Percentiles rank a stretch among this genome's conserved stretches.
These are phyloP conservation scores for Pneumocystis sp. DNA, from an alignment of 1,139 yeast species.

Conservation along the genomic window DNA sequence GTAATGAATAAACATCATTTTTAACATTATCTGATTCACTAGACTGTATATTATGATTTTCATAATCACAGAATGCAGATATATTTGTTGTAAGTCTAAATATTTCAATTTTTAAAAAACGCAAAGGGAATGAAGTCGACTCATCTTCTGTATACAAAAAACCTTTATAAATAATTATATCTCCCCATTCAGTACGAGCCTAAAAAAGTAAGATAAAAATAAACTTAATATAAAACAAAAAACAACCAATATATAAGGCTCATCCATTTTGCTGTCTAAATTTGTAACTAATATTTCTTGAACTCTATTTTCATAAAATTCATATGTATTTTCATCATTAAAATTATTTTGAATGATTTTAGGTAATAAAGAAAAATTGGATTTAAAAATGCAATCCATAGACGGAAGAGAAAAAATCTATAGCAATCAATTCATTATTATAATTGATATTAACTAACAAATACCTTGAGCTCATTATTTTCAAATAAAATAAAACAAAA, in stretches of 20 bases:
- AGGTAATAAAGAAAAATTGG: slow-evolving; percentile 3
- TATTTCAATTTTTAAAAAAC: background rate
- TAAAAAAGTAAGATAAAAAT: background rate
- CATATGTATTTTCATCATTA: background rate
- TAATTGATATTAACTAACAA: background rate
- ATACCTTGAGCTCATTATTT: background rate
- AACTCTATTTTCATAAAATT: slow-evolving; percentile 22
- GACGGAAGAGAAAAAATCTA: slow-evolving; percentile 11
- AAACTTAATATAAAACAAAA: background rate
- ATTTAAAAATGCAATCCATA: slow-evolving; percentile 3
- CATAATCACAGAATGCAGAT: background rate
- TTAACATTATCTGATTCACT: background rate
- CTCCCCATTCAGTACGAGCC: slow-evolving; percentile 68
- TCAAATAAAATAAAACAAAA: background rate
- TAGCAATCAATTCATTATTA: slow-evolving; percentile 3
- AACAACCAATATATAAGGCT: slow-evolving; percentile 44
- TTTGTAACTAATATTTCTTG: slow-evolving; percentile 54
- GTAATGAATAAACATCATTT: background rate
- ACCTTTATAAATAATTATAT: slow-evolving; percentile 47
- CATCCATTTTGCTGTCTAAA: slow-evolving; percentile 42
- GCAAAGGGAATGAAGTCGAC: slow-evolving; percentile 1
- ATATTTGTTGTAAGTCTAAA: background rate
- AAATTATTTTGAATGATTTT: background rate
- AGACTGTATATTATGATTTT: background rate
- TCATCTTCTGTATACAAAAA: slow-evolving; percentile 17